Conservation (phyloP, 1,284 basidiomycete genomes). For the Schizopora paradoxa region DNA sequence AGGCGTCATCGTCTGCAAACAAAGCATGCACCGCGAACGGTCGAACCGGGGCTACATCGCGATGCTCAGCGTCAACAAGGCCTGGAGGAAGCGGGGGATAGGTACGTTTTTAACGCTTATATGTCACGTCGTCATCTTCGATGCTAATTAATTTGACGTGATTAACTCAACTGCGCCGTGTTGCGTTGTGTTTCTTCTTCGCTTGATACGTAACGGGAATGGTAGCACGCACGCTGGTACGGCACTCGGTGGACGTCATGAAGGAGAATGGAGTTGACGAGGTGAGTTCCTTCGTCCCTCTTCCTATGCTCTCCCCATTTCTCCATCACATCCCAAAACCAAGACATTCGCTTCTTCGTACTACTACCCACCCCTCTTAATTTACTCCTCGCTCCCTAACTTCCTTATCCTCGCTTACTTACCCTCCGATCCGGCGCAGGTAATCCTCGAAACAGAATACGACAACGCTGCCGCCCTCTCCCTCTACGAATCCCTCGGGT, state of each 20-base stretch:
- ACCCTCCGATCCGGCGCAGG: too few relatives aligned
- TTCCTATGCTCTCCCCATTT: slow-evolving; percentile 9
- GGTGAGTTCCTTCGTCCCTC: slow-evolving; percentile 38
- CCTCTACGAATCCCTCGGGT: slow-evolving; percentile 89
- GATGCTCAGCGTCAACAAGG: slow-evolving; percentile 87
- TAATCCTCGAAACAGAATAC: slow-evolving; percentile 95
- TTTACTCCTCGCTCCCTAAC: not conserved
- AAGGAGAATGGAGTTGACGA: slow-evolving; percentile 76
- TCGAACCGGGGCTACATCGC: slow-evolving; percentile 93
- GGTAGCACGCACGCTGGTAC: slow-evolving; percentile 72
- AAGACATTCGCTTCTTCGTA: too few relatives aligned
- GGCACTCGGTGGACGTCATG: slow-evolving; percentile 78
- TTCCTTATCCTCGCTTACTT: slow-evolving; percentile 5
- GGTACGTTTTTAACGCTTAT: slow-evolving; percentile 50
- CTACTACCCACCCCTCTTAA: not conserved
- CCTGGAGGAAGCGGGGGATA: slow-evolving; percentile 84
- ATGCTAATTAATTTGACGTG: slow-evolving; percentile 31
- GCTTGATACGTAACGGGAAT: slow-evolving; percentile 3
- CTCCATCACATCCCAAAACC: slow-evolving; percentile 1
- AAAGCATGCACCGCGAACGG: slow-evolving; percentile 75
- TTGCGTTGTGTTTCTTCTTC: slow-evolving; percentile 23
- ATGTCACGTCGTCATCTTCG: slow-evolving; percentile 30
- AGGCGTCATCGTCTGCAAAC: slow-evolving; percentile 94
- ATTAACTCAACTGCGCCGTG: slow-evolving; percentile 40
- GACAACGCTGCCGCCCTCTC: slow-evolving; percentile 87